Base-by-base conservation (phyloP, 176 grass and related monocot species). In the Panicum miliaceum region DNA sequence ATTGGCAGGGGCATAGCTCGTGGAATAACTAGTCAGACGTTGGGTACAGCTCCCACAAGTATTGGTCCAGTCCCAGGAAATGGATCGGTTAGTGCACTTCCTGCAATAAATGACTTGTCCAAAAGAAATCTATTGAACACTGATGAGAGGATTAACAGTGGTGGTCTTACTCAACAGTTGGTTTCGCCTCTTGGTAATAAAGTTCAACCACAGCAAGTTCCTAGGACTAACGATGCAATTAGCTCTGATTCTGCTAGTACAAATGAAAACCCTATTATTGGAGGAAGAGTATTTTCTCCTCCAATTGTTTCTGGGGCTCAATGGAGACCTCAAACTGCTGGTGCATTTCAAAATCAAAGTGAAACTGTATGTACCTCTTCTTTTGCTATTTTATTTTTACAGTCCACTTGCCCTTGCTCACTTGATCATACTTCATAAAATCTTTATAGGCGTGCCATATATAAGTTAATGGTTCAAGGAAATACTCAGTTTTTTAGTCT, bases 291-390 rank as follows among this genome's bases (percentile, higher is more conserved):
- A 37, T 94, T 93, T 91, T 78, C 89, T 67, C 80, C 93, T 65
- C 81, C 89, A 85, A 59, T 93, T 86, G 88, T 87, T 81, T 86
- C 93, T 89, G 93, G 91, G 20, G 84, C 79, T 90, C 93, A 93
- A 76, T 94, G 91, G 93, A 95, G 89, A 79, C 84, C 89, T 73
- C 93, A 93, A 88, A 80, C 76, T 73, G 59, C 88, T 82, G 57
- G 87, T 84, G 59, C 84, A 84, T 99, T 96, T 65, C 90, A 90
- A 84, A 90, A 88, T 93, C 81, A 89, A 87, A 97, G 81, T 84
- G 96, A 99, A 90, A 86, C 63, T 27, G 96, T 99, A 98, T 9
- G 90, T 80, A 64, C 66, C 40, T 84, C 35, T 38, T 9, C 61
- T 25, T 29, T 69, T 60, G 19, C 73, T 70, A 62, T 69, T 75